Evolutionary conservation across 1,284 basidiomycete genomes (phyloP).

Genomic region (Bondarzewia mesenterica): DNA sequence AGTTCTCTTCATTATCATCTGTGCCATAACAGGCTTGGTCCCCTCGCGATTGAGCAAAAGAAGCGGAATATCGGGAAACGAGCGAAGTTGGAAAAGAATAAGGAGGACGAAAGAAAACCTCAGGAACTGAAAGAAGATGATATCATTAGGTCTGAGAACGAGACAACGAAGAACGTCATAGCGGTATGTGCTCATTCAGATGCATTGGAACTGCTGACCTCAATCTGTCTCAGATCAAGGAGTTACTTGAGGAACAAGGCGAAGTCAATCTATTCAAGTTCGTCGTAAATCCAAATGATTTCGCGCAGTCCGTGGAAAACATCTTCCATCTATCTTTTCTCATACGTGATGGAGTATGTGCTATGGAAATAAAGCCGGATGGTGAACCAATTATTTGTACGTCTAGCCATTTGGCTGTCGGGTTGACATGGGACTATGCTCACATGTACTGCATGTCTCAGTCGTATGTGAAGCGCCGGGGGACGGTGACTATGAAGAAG

Average conservation of each 20-base stretch:
- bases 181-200: slow-evolving; percentile 31
- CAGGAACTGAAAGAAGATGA: slow-evolving; percentile 73
- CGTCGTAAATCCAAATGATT: slow-evolving; percentile 81
- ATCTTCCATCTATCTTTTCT: slow-evolving; percentile 90
- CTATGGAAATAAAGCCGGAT: slow-evolving; percentile 53
- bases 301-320: slow-evolving; percentile 90
- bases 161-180: slow-evolving; percentile 74
- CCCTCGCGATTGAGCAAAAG: slow-evolving; percentile 71
- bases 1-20: not conserved
- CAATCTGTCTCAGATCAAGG: slow-evolving; percentile 36
- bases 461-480: slow-evolving; percentile 58
- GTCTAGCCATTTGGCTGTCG: slow-evolving; percentile 16
- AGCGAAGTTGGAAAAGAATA: slow-evolving; percentile 65
- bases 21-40: slow-evolving; percentile 72
- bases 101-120: slow-evolving; percentile 58
- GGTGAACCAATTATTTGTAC: slow-evolving; percentile 73
- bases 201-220: not conserved
- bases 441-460: slow-evolving; percentile 17
- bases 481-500: slow-evolving; percentile 53
- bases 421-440: not conserved
- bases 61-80: slow-evolving; percentile 53
- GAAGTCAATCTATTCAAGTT: slow-evolving; percentile 76
- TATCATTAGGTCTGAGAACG: slow-evolving; percentile 69
- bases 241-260: slow-evolving; percentile 38
- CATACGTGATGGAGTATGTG: slow-evolving; percentile 76